Percentiles rank a stretch among this genome's conserved stretches.
These are phyloP conservation scores for Vitis hybrid DNA, from an alignment of 177 flowering plant genomes.

Conservation along the genomic window DNA sequence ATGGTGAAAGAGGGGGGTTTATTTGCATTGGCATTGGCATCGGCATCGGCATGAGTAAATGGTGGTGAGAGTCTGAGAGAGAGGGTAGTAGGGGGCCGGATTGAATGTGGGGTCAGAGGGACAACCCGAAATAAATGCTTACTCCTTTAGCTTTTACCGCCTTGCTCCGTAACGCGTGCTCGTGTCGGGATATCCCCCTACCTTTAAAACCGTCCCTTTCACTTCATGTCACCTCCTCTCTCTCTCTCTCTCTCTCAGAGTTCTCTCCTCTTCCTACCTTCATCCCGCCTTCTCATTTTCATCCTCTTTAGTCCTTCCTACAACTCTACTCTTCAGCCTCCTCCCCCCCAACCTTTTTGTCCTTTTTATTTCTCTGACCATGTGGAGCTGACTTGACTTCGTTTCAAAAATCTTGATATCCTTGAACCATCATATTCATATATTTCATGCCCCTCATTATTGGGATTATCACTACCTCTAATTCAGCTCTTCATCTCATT, in stretches of 20 bases:
- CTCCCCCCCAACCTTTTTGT: conserved; percentile 13
- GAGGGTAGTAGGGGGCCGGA: background rate
- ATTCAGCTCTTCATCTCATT: too few relatives aligned
- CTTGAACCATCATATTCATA: too few relatives aligned
- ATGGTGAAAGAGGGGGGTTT: background rate
- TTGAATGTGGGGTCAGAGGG: conserved; percentile 24
- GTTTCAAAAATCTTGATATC: too few relatives aligned
- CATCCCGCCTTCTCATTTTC: conserved; percentile 10
- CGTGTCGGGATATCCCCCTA: conserved; percentile 44
- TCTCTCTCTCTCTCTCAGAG: conserved; percentile 13
- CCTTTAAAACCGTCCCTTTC: conserved; percentile 40
- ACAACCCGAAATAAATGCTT: conserved; percentile 46
- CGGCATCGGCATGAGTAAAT: too few relatives aligned
- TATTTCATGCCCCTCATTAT: too few relatives aligned
- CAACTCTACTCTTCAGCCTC: conserved; percentile 3
- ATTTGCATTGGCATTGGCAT: background rate
- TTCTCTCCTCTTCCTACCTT: background rate
- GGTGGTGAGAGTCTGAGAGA: too few relatives aligned
- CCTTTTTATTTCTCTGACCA: too few relatives aligned
- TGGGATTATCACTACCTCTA: too few relatives aligned
- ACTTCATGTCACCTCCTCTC: background rate
- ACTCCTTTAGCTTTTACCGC: conserved; percentile 13
- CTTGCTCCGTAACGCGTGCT: conserved; percentile 35
- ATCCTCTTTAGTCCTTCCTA: conserved; percentile 27
- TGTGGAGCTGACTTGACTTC: too few relatives aligned